Conservation (phyloP, 2,329 filamentous ascomycete species). For the Colletotrichum scovillei region DNA sequence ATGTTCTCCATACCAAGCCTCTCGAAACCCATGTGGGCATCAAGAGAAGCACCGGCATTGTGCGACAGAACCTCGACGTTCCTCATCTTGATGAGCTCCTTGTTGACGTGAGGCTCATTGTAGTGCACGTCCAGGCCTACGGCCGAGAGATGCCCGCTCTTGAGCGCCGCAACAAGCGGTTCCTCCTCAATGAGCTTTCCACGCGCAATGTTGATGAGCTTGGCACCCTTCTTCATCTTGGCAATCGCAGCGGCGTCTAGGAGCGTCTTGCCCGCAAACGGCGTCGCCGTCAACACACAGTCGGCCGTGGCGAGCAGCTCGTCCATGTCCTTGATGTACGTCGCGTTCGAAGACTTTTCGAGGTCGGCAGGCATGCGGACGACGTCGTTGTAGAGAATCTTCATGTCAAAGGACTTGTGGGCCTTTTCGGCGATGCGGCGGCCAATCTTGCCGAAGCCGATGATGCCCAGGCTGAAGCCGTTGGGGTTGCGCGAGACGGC, state of each 20-base stretch:
- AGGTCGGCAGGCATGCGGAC: constrained; percentile 47
- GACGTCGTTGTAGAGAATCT: constrained; percentile 69
- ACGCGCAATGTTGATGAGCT: constrained; percentile 78
- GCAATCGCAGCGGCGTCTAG: constrained; percentile 71
- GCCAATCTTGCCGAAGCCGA: constrained; percentile 72
- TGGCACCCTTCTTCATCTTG: constrained; percentile 77
- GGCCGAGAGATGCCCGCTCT: constrained; percentile 71
- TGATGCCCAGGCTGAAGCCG: constrained; percentile 56
- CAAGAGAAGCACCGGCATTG: constrained; percentile 30
- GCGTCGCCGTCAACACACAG: constrained; percentile 71
- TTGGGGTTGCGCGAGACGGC: constrained; percentile 31
- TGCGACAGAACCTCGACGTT: constrained; percentile 32
- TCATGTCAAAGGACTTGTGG: constrained; percentile 63
- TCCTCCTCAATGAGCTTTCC: constrained; percentile 79
- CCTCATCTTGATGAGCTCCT: constrained; percentile 30
- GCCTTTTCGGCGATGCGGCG: constrained; percentile 59
- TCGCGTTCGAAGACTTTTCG: constrained; percentile 49
- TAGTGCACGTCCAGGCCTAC: constrained; percentile 79
- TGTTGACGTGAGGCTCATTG: constrained; percentile 65
- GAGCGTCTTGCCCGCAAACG: constrained; percentile 75
- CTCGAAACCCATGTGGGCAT: constrained; percentile 32
- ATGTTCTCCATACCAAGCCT: constrained; percentile 32
- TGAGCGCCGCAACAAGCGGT: constrained; percentile 74
- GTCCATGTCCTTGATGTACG: constrained; percentile 46
- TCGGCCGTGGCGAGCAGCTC: constrained; percentile 56